Conservation (phyloP, 2,329 filamentous ascomycete species). For the Zalaria sp. region DNA sequence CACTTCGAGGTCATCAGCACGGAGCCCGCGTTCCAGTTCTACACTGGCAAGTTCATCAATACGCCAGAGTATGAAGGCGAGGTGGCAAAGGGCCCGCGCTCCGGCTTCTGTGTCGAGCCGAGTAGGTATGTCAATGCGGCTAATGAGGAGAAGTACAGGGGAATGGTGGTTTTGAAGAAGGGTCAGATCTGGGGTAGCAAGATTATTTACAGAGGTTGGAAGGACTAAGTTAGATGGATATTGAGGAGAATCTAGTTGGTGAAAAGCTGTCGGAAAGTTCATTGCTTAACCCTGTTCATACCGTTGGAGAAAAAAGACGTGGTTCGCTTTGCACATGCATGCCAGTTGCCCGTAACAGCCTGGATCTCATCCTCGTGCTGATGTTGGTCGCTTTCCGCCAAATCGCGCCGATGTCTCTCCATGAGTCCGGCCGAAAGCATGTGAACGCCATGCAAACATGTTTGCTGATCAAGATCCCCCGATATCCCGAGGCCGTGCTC, state of each 20-base stretch:
- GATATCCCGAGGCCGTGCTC: too few relatives aligned
- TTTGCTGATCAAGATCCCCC: too few relatives aligned
- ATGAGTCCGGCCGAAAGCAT: too few relatives aligned
- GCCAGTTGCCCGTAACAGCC: background rate
- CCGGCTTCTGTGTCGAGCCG: constrained; percentile 85
- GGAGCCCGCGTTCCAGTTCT: constrained; percentile 94
- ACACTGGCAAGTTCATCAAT: constrained; percentile 75
- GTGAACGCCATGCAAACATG: too few relatives aligned
- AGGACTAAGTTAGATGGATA: constrained; percentile 30
- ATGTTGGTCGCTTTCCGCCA: too few relatives aligned
- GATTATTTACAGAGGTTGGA: constrained; percentile 78
- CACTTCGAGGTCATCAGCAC: constrained; percentile 82
- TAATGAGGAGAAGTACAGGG: constrained; percentile 68
- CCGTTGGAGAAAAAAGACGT: too few relatives aligned
- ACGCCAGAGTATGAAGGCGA: constrained; percentile 45
- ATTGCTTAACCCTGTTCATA: too few relatives aligned
- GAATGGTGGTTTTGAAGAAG: constrained; percentile 67
- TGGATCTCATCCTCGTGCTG: too few relatives aligned
- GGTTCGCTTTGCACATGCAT: background rate
- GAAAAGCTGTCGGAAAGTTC: too few relatives aligned
- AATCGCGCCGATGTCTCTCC: too few relatives aligned
- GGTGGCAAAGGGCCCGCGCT: constrained; percentile 51
- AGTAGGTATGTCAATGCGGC: constrained; percentile 80
- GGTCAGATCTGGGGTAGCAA: constrained; percentile 70
- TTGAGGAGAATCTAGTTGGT: background rate